Base-by-base conservation (phyloP, 2,329 filamentous ascomycete genomes). In the Diplodia sapinea region DNA sequence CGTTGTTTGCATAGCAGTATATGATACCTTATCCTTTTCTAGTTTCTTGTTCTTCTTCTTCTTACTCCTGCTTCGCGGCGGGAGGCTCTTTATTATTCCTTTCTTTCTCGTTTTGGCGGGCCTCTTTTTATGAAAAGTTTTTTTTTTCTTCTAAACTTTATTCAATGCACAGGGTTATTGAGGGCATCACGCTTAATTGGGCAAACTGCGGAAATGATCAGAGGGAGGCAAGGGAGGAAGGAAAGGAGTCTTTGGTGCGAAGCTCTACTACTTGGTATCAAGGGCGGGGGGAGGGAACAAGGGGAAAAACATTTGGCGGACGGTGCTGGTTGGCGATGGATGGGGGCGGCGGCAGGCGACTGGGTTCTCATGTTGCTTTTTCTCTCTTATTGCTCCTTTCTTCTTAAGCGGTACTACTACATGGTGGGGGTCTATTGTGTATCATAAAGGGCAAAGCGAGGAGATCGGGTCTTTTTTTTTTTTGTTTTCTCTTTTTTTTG, bases 21-120 rank as follows among this genome's bases (percentile, higher is more conserved):
- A 61, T 61, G 55, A 62, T 57, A 62, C 47, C 56, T 54, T 26
- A 23, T 54, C 65, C 54, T 36, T 40, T 51, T 29, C 20, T 54
- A 5, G 15, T 13, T 56, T 40, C 59, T 51, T 20, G 11, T 47
- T 33, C 26, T 23, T n/a, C 31, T 17, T 26, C 26, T 26, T n/a
- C 31, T 17, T 26, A 15, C 31, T 33, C 17, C n/a, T 20, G 43
- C n/a, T 47, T 47, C 43, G 43, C 17, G 11, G 43, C 17, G n/a
- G 47, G 12, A 29, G 29, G n/a, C 11, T 31, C 26, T 43, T 17
- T 57, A 11, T 26, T 55, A 33, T 55, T 40, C 31, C 20, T 40
- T 33, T 2, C 20, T 56, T 38, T 8, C 17, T 29, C 51, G 31
- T n/a, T 55, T n/a, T 31, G 51, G 54, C 26, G 54, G 54, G 33